These are phyloP conservation scores for Esteya vermicola DNA, from an alignment of 2,329 filamentous ascomycete species.

Conservation along the genomic window DNA sequence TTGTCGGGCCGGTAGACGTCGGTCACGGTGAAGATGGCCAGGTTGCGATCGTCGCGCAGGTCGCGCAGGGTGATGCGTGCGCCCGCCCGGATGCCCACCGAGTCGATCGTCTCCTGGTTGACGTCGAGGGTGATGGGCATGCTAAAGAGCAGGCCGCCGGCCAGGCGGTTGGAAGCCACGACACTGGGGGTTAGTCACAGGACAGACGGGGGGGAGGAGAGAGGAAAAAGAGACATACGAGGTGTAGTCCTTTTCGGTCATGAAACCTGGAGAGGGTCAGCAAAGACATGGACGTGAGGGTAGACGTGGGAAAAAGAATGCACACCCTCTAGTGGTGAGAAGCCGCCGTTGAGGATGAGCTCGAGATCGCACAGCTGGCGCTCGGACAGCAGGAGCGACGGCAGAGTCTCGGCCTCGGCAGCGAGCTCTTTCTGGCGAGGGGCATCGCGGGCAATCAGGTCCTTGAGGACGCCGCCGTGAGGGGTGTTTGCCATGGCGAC, in stretches of 20 bases:
- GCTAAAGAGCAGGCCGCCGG: constrained; percentile 79
- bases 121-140: constrained; percentile 96
- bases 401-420: constrained; percentile 73
- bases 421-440: constrained; percentile 67
- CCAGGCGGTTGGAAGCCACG: constrained; percentile 74
- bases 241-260: constrained; percentile 95
- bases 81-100: constrained; percentile 62
- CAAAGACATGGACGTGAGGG: neutral
- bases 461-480: constrained; percentile 92
- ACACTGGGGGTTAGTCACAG: constrained; percentile 50
- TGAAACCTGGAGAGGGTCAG: constrained; percentile 52
- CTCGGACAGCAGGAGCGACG: constrained; percentile 74
- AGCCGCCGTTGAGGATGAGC: constrained; percentile 91
- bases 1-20: constrained; percentile 93
- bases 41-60: constrained; percentile 88
- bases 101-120: constrained; percentile 58
- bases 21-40: constrained; percentile 89
- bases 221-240: constrained; percentile 36
- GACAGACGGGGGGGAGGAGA: neutral
- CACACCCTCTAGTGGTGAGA: constrained; percentile 91
- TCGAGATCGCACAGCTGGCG: constrained; percentile 96
- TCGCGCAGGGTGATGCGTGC: constrained; percentile 80
- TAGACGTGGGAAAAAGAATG: constrained; percentile 12
- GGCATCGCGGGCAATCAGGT: constrained; percentile 86
- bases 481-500: constrained; percentile 54